Evolutionary conservation across 2,329 filamentous ascomycete genomes (phyloP).

Genomic region (Sporothrix dimorphospora): DNA sequence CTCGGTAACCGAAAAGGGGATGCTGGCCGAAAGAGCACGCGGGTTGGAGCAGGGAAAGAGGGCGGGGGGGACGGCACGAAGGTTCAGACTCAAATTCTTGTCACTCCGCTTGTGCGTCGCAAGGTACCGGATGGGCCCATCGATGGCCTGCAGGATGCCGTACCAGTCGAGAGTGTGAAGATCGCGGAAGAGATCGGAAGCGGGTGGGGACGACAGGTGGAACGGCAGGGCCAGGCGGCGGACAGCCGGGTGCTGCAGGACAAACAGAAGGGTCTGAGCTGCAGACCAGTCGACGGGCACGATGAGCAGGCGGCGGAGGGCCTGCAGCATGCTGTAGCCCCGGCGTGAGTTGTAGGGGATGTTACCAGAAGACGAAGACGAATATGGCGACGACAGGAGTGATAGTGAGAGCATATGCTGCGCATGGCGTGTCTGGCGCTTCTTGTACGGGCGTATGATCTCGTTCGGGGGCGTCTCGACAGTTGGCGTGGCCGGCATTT

Average conservation of each 20-base stretch:
- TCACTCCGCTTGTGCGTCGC: neutral
- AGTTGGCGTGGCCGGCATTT: no score
- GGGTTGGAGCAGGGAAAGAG: neutral
- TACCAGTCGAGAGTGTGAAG: constrained; percentile 24
- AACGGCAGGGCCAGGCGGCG: constrained; percentile 16
- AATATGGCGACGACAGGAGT: neutral
- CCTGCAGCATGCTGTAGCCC: constrained; percentile 15
- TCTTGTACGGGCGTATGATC: neutral
- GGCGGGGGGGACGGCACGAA: neutral
- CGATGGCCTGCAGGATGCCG: constrained; percentile 22
- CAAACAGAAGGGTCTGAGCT: constrained; percentile 19
- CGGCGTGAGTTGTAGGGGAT: constrained; percentile 22
- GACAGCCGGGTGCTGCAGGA: constrained; percentile 27
- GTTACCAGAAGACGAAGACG: neutral
- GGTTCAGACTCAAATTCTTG: no score
- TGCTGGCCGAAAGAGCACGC: neutral
- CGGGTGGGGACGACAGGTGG: neutral
- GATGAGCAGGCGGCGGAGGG: constrained; percentile 17
- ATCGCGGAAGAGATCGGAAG: neutral
- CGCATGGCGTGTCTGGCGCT: neutral
- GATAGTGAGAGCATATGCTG: neutral
- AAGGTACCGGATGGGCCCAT: neutral
- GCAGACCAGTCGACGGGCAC: constrained; percentile 15
- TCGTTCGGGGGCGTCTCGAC: neutral
- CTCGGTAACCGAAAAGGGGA: neutral